Percentiles rank a stretch among this genome's conserved stretches.
These are phyloP conservation scores for Eucalyptus microcorys DNA, from an alignment of 345 rosid genomes.

Conservation along the genomic window DNA sequence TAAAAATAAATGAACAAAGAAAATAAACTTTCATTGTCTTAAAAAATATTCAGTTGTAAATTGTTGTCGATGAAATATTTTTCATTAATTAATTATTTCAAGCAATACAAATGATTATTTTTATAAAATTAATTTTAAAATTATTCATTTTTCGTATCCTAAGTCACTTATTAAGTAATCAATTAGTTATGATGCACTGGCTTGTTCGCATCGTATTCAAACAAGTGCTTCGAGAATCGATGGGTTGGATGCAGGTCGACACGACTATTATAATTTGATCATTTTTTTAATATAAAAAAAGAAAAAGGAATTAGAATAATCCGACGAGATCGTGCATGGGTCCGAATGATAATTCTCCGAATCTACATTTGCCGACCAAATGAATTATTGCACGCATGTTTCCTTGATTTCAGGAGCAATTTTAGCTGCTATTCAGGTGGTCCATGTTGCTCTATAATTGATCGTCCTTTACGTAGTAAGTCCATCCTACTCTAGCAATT, in stretches of 20 bases:
- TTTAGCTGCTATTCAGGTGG: not conserved
- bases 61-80: too few relatives aligned
- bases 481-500: not conserved
- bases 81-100: too few relatives aligned
- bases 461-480: not conserved
- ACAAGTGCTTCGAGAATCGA: not conserved
- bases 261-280: not conserved
- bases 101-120: too few relatives aligned
- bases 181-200: not conserved
- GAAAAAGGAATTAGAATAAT: not conserved
- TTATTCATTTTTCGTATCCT: not conserved
- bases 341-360: not conserved
- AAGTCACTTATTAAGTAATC: not conserved
- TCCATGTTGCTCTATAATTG: not conserved
- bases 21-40: not conserved
- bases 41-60: too few relatives aligned
- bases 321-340: not conserved
- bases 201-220: not conserved
- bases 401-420: not conserved
- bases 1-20: not conserved
- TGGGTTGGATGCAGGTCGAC: not conserved
- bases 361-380: not conserved
- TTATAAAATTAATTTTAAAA: too few relatives aligned
- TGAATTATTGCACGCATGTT: not conserved
- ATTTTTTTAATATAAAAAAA: too few relatives aligned